Conservation (phyloP, 2,329 filamentous ascomycete species). For the Phialophora verrucosa region DNA sequence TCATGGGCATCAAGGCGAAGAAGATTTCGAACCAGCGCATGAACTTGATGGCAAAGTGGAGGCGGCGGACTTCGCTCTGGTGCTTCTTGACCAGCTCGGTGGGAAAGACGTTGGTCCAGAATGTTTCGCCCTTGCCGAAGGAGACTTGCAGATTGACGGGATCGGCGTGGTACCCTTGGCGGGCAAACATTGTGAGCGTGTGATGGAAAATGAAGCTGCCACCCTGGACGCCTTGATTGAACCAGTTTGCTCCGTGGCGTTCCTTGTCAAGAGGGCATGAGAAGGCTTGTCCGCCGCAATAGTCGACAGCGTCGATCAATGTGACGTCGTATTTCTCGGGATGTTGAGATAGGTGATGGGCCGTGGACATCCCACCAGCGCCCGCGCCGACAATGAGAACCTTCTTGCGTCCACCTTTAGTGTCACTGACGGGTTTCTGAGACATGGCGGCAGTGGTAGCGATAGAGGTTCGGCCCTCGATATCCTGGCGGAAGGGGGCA, state of each 20-base stretch:
- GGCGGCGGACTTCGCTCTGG: conserved; percentile 60
- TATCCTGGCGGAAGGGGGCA: conserved; percentile 22
- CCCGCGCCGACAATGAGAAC: conserved; percentile 67
- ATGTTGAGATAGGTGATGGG: conserved; percentile 69
- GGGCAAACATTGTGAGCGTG: conserved; percentile 65
- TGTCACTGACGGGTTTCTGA: conserved; percentile 27
- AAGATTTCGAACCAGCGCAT: conserved; percentile 62
- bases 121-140: conserved; percentile 65
- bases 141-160: conserved; percentile 65
- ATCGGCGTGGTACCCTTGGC: conserved; percentile 62
- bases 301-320: conserved; percentile 63
- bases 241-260: conserved; percentile 63
- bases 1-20: conserved; percentile 65
- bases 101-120: conserved; percentile 68
- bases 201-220: conserved; percentile 67
- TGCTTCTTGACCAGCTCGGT: conserved; percentile 62
- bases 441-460: conserved; percentile 22
- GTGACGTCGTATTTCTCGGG: conserved; percentile 70
- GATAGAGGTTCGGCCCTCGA: conserved; percentile 20
- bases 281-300: conserved; percentile 67
- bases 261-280: conserved; percentile 62
- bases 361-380: conserved; percentile 58
- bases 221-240: conserved; percentile 68
- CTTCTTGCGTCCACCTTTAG: conserved; percentile 48
- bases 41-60: conserved; percentile 60